These are phyloP conservation scores for Lolium rigidum DNA, from an alignment of 176 grass and related monocot species.

Conservation along the genomic window DNA sequence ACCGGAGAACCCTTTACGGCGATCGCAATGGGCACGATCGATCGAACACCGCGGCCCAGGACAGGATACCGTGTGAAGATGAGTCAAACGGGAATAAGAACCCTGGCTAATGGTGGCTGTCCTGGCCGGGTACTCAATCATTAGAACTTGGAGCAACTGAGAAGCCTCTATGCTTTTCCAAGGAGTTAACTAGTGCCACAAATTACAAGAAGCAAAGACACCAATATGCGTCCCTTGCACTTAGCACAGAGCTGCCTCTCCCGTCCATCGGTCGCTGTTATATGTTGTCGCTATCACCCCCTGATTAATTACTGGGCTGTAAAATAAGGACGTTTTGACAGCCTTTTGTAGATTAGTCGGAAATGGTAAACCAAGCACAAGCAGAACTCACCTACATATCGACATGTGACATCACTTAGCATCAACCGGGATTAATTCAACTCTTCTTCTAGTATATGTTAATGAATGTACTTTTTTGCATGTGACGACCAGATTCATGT, in stretches of 20 bases:
- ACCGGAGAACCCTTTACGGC: constrained; percentile 30
- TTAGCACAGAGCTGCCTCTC: constrained; percentile 20
- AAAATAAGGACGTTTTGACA: not conserved
- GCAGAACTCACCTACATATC: constrained; percentile 13
- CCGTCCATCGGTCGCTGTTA: not conserved
- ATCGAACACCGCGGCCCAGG: constrained; percentile 16
- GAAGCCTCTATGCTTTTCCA: constrained; percentile 52
- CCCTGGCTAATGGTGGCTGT: constrained; percentile 19
- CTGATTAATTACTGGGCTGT: not conserved
- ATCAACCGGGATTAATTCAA: constrained; percentile 36
- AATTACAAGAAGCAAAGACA: constrained; percentile 10
- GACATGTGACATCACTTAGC: constrained; percentile 36
- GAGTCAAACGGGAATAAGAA: constrained; percentile 81
- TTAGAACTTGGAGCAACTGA: constrained; percentile 45
- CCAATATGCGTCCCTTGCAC: not conserved
- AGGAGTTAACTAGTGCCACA: not conserved
- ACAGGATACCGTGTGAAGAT: constrained; percentile 42
- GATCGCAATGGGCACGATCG: constrained; percentile 50
- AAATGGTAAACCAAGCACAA: constrained; percentile 31
- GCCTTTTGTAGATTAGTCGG: constrained; percentile 3
- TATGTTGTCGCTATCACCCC: constrained; percentile 5
- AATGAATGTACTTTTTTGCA: constrained; percentile 42
- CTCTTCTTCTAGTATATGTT: not conserved
- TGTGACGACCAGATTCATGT: constrained; percentile 54
- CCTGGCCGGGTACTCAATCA: constrained; percentile 48